Conservation (phyloP, 495 filamentous ascomycete genomes). For the Talaromyces wortmannii region DNA sequence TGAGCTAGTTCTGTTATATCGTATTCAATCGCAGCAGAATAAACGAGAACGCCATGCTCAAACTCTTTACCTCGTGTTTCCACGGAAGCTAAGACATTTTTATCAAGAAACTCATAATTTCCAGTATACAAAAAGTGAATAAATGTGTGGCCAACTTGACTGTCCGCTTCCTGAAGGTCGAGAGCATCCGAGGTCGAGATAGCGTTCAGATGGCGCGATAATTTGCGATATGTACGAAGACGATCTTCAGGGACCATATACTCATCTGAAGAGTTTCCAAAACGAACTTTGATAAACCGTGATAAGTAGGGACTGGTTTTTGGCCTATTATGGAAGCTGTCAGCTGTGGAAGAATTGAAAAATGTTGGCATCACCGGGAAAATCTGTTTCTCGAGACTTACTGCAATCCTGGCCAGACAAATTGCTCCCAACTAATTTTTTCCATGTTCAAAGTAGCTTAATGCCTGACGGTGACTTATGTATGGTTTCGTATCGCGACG, state of each 20-base stretch:
- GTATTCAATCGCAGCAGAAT: neutral
- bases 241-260: neutral
- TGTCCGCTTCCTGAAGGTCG: neutral
- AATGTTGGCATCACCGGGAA: neutral
- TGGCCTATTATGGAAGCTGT: neutral
- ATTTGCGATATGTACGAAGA: neutral
- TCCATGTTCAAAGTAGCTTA: too few relatives aligned
- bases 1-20: neutral
- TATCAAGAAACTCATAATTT: neutral
- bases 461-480: too few relatives aligned
- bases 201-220: neutral
- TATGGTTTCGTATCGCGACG: too few relatives aligned
- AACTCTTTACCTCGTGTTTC: neutral
- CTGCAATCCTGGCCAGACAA: too few relatives aligned
- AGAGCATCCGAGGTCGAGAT: neutral
- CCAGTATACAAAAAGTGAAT: neutral
- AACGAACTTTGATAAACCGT: neutral
- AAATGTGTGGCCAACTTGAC: neutral
- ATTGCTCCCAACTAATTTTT: too few relatives aligned
- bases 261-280: neutral
- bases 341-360: neutral
- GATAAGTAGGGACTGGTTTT: neutral
- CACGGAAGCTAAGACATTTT: neutral
- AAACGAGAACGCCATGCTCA: neutral
- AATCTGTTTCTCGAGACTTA: too few relatives aligned